A percentile compares a stretch with the other conserved stretches of the same genome.
These are phyloP conservation scores for Ceratocystis colombiana DNA, from an alignment of 2,329 filamentous ascomycete genomes.

Conservation along the genomic window DNA sequence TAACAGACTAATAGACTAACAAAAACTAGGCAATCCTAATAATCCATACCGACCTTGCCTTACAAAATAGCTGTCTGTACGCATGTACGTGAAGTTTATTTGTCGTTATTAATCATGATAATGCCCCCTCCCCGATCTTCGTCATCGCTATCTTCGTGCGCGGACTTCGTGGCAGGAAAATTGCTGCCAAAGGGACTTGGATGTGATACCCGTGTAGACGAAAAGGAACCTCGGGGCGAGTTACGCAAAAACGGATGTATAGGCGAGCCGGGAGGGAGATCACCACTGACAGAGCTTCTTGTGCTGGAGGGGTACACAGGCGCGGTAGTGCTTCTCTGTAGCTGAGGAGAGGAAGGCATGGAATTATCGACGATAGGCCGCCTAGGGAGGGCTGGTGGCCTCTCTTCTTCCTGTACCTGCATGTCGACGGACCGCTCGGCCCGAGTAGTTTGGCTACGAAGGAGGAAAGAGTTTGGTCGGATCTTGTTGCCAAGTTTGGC, in stretches of 20 bases:
- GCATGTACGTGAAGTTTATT: neutral
- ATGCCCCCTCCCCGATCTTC: slow-evolving; percentile 20
- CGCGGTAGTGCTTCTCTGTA: slow-evolving; percentile 23
- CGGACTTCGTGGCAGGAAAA: slow-evolving; percentile 13
- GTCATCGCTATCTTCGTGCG: slow-evolving; percentile 18
- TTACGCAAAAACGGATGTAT: slow-evolving; percentile 23
- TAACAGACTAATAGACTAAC: too few relatives aligned
- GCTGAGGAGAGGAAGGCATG: neutral
- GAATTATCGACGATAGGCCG: slow-evolving; percentile 19
- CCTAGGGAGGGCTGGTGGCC: slow-evolving; percentile 17
- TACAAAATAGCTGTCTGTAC: too few relatives aligned
- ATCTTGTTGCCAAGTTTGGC: neutral
- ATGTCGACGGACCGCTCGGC: neutral
- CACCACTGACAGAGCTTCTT: neutral
- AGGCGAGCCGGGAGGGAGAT: neutral
- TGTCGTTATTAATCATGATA: slow-evolving; percentile 23
- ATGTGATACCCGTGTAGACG: slow-evolving; percentile 3
- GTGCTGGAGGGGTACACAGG: slow-evolving; percentile 13
- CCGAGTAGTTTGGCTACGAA: slow-evolving; percentile 20
- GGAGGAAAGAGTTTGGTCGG: neutral
- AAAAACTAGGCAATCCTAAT: too few relatives aligned
- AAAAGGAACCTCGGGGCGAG: neutral
- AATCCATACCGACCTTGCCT: too few relatives aligned
- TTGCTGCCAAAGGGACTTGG: slow-evolving; percentile 14
- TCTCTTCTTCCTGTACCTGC: slow-evolving; percentile 14